Evolutionary conservation across 1,284 basidiomycete species (phyloP).

Genomic region (Papiliotrema terrestris): DNA sequence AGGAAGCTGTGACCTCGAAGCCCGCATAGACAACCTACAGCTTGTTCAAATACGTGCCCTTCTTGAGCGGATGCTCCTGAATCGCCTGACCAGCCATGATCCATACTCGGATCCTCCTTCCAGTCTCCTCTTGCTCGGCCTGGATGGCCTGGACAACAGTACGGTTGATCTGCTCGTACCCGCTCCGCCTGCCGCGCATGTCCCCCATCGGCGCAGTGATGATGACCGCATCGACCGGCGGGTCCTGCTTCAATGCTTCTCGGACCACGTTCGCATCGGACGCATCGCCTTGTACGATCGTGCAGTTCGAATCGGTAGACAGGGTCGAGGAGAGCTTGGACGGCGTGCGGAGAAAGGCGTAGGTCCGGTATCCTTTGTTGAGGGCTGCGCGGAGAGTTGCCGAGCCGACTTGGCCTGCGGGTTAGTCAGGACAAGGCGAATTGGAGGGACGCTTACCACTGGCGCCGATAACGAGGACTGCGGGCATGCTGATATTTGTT

Average conservation of each 20-base stretch:
- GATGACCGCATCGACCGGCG: constrained; percentile 3
- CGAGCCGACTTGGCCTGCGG: constrained; percentile 8
- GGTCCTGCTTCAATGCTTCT: background rate
- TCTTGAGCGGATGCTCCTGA: constrained; percentile 6
- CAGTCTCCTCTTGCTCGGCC: background rate
- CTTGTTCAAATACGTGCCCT: constrained; percentile 2
- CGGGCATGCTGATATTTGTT: too few species aligned
- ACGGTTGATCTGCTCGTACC: constrained; percentile 5
- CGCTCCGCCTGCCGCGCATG: constrained; percentile 1
- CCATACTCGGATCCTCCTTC: constrained; percentile 8
- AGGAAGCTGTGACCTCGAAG: too few species aligned
- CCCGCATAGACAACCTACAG: background rate
- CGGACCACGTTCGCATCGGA: background rate
- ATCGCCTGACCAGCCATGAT: constrained; percentile 10
- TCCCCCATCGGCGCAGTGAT: constrained; percentile 8
- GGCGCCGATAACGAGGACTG: constrained; percentile 5
- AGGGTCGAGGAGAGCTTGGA: constrained; percentile 6
- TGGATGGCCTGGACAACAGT: constrained; percentile 7
- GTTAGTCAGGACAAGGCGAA: background rate
- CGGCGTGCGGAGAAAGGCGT: constrained; percentile 8
- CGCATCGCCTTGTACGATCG: constrained; percentile 7
- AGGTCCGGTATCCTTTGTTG: background rate
- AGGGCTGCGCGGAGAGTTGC: constrained; percentile 7
- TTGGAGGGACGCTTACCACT: background rate
- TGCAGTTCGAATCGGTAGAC: background rate